These are phyloP conservation scores for Schrenkiella parvula DNA, from an alignment of 345 rosid genomes.

Conservation along the genomic window DNA sequence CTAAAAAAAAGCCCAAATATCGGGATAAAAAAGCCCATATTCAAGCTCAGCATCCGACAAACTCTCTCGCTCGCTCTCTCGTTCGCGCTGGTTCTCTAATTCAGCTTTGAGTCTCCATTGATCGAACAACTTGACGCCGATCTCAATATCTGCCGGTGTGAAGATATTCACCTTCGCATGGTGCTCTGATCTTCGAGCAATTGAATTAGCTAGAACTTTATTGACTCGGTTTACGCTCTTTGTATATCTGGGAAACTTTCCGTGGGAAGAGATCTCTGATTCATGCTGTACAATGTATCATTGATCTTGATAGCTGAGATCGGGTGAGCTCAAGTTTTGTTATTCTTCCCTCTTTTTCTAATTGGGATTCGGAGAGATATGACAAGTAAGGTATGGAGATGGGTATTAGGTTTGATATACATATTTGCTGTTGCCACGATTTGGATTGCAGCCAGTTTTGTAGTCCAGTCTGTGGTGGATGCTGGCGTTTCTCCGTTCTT, in stretches of 20 bases:
- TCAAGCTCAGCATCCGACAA: neutral
- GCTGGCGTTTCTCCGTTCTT: conserved; percentile 91
- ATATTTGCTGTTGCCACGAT: conserved; percentile 79
- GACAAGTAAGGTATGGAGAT: conserved; percentile 61
- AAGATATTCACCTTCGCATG: neutral
- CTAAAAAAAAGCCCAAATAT: neutral
- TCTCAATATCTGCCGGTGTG: neutral
- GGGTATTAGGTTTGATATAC: conserved; percentile 72
- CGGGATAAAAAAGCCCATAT: neutral
- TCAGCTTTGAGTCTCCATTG: conserved; percentile 17
- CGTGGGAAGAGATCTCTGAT: neutral
- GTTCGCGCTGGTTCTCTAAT: conserved; percentile 16
- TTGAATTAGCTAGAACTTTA: neutral
- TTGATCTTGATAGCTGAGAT: conserved; percentile 12
- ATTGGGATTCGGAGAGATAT: conserved; percentile 37
- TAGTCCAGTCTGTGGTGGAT: conserved; percentile 88
- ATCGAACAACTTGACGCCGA: conserved; percentile 12
- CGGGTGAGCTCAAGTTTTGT: conserved; percentile 16
- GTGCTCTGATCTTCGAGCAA: neutral
- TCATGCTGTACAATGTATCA: neutral
- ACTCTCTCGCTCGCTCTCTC: neutral
- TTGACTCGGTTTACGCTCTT: neutral
- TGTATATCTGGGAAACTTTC: neutral
- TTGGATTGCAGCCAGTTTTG: conserved; percentile 95
- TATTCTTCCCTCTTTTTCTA: neutral